Base-by-base conservation (phyloP, 805 yeast species). In the Saccharomycopsis oosterbeekiorum region DNA sequence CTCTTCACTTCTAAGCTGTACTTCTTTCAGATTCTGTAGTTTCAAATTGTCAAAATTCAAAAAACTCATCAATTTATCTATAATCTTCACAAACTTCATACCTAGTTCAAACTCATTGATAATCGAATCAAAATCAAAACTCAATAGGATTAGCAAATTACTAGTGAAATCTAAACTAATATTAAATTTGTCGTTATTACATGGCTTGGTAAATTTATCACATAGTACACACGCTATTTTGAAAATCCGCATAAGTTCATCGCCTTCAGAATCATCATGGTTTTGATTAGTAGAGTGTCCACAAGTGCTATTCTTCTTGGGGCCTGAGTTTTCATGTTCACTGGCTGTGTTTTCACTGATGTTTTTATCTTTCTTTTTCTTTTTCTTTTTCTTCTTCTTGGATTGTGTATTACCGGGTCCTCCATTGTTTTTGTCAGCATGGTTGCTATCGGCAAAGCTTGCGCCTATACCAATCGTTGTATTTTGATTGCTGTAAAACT, bases 171-270 rank as follows among this genome's bases (percentile, higher is more conserved):
- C 64, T 21, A 63, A 43, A 57, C 64, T 61, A 37, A 63, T 61
- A 40, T 63, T 63, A 55, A 63, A 63, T 10, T 50, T 36, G 36
- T 61, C 64, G 19, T 61, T 61, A 50, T 63, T 63, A 3, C 61
- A 54, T 10, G 65, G 65, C 37, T 63, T 63, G 4, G 65, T 63
- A 39, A 63, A 37, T 29, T 59, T 61, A 29, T 63, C 65, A 40
- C 64, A 63, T 24, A 63, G 29, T 19, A 59, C 60, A 40, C 60
- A 59, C 2, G 56, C 58, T 15, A 36, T 37, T n/a, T 19, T 47
- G 17, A 61, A 57, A 19, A 42, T 37, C 8, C 47, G 15, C 14
- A 26, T 34, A n/a, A 37, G 37, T 12, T 47, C 53, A 47, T 47
- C 53, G 5, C 53, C 53, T 21, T 47, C 53, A 11, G 53, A 26